phyloP scores from a whole-genome alignment of 108 stramenopile genomes.

The Conticribra guillardii region DNA sequence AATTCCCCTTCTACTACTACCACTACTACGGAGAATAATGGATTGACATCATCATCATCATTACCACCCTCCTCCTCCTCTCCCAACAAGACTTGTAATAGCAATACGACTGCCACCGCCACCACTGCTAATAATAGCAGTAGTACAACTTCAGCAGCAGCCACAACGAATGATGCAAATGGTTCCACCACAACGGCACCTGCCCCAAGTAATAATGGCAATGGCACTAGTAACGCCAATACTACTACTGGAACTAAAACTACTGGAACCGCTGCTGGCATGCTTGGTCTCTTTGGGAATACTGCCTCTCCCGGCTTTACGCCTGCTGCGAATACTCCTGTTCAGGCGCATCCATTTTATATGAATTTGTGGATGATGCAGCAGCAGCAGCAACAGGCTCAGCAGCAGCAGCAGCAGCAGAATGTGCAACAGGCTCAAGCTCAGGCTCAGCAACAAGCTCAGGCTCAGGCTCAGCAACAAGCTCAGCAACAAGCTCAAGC shows the following conservation, averaged over 20 bases:
- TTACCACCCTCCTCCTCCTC: too few species aligned
- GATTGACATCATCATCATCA: not conserved
- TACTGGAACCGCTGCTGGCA: not conserved
- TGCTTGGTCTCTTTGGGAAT: too few species aligned
- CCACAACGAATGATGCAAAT: not conserved
- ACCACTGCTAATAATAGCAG: not conserved
- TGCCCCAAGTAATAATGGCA: constrained; percentile 19
- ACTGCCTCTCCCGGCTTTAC: not conserved
- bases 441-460: constrained; percentile 14
- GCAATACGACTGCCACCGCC: not conserved
- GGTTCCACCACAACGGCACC: not conserved
- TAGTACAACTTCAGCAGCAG: not conserved
- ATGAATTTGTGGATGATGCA: constrained; percentile 34
- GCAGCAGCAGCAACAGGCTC: constrained; percentile 38
- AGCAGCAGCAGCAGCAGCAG: constrained; percentile 17
- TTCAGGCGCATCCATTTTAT: constrained; percentile 29
- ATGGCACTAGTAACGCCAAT: constrained; percentile 11
- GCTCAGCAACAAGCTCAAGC: constrained; percentile 1
- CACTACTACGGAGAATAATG: not conserved
- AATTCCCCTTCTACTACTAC: not conserved
- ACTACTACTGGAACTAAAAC: constrained; percentile 4
- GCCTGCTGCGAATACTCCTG: constrained; percentile 1
- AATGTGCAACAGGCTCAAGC: constrained; percentile 19
- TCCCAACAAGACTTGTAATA: too few species aligned
- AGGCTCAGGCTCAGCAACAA: constrained; percentile 5